phyloP scores from a whole-genome alignment of 2,329 filamentous ascomycete species.

The Diplodia sapinea region DNA sequence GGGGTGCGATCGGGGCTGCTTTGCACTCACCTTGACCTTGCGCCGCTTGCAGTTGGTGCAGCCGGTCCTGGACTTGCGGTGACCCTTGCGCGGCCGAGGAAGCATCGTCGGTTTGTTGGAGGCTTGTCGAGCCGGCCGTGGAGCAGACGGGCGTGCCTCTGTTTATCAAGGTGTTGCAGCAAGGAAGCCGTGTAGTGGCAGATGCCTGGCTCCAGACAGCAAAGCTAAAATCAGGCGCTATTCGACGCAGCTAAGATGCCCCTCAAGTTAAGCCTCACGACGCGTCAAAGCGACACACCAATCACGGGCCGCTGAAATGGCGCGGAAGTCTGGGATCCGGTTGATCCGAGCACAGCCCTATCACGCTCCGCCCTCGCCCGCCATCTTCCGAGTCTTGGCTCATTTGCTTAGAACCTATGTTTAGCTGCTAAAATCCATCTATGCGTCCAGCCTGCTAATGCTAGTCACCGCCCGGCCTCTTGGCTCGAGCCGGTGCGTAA shows the following conservation, averaged over 20 bases:
- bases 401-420: conserved; percentile 17
- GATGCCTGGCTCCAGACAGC: neutral
- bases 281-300: conserved; percentile 14
- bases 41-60: conserved; percentile 27
- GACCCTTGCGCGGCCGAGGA: conserved; percentile 25
- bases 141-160: neutral
- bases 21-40: conserved; percentile 23
- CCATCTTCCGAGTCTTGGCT: conserved; percentile 5
- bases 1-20: neutral
- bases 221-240: conserved; percentile 23
- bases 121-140: neutral
- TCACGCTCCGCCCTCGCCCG: neutral
- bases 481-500: neutral
- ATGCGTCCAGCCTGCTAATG: neutral
- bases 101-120: conserved; percentile 16
- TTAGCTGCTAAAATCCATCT: conserved; percentile 13
- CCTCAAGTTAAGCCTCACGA: conserved; percentile 12
- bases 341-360: conserved; percentile 25
- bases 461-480: neutral
- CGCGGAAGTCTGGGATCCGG: conserved; percentile 15
- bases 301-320: neutral
- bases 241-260: conserved; percentile 14
- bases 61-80: conserved; percentile 25
- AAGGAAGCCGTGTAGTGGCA: neutral
- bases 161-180: neutral